These are phyloP conservation scores for Flaveria ramosissima DNA, from an alignment of 129 eudicot genomes.

Conservation along the genomic window DNA sequence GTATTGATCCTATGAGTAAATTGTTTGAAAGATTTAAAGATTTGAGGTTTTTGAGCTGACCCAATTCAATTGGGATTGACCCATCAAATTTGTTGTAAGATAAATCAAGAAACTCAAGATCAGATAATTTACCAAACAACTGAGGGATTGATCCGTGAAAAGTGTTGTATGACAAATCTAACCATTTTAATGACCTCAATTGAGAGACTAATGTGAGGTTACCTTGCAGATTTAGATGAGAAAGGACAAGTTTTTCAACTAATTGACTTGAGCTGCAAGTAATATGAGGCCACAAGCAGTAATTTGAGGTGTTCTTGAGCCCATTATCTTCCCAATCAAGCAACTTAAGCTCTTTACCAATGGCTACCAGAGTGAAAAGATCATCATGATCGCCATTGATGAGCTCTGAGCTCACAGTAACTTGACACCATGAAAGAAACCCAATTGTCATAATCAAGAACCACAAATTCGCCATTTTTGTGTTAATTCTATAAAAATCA, in stretches of 20 bases:
- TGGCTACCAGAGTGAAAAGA: conserved; percentile 49
- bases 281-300: conserved; percentile 83
- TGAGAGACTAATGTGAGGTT: conserved; percentile 73
- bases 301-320: conserved; percentile 55
- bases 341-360: conserved; percentile 64
- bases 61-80: conserved; percentile 64
- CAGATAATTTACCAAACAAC: conserved; percentile 62
- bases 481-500: conserved; percentile 15
- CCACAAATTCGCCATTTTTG: conserved; percentile 42
- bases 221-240: conserved; percentile 81
- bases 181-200: conserved; percentile 75
- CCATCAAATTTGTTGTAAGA: conserved; percentile 76
- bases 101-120: conserved; percentile 97
- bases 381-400: conserved; percentile 41
- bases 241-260: conserved; percentile 87
- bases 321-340: conserved; percentile 54
- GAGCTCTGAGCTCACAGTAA: conserved; percentile 47
- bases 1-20: conserved; percentile 64
- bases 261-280: conserved; percentile 54
- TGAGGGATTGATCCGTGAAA: conserved; percentile 79
- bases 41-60: conserved; percentile 58
- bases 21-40: conserved; percentile 82
- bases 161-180: conserved; percentile 80
- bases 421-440: conserved; percentile 50
- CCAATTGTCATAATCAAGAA: conserved; percentile 47